Percentiles rank a stretch among this genome's conserved stretches.
Conservation (phyloP, 179 eudicot species). For the Silene noctiflora region DNA sequence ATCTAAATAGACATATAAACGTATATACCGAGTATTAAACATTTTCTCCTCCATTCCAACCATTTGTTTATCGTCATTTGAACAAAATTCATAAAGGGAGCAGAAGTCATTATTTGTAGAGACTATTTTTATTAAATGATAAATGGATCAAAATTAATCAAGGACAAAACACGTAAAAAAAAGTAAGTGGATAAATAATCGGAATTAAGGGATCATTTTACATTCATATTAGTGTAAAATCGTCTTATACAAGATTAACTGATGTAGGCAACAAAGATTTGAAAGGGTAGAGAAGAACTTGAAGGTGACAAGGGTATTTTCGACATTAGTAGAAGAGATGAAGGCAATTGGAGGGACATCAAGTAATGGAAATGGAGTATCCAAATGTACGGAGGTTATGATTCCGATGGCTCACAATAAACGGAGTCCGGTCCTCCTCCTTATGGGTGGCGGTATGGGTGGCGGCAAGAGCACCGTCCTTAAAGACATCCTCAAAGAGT, state of each 20-base stretch:
- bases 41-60: no score
- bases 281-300: constrained; percentile 56
- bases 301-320: constrained; percentile 62
- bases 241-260: no score
- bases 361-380: constrained; percentile 20
- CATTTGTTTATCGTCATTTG: no score
- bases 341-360: constrained; percentile 47
- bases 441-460: constrained; percentile 99
- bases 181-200: no score
- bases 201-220: no score
- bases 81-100: no score
- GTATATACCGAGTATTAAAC: no score
- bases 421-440: constrained; percentile 77
- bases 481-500: constrained; percentile 77
- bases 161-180: no score
- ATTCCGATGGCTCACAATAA: constrained; percentile 64
- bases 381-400: constrained; percentile 71
- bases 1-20: no score
- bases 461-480: constrained; percentile 97
- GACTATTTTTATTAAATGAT: no score
- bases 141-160: constrained; percentile 1
- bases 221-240: no score
- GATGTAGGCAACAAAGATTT: constrained; percentile 59
- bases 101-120: no score
- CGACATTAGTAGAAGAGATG: constrained; percentile 76